These are phyloP conservation scores for Hansfordia pulvinata DNA, from an alignment of 2,329 filamentous ascomycete species.

Conservation along the genomic window DNA sequence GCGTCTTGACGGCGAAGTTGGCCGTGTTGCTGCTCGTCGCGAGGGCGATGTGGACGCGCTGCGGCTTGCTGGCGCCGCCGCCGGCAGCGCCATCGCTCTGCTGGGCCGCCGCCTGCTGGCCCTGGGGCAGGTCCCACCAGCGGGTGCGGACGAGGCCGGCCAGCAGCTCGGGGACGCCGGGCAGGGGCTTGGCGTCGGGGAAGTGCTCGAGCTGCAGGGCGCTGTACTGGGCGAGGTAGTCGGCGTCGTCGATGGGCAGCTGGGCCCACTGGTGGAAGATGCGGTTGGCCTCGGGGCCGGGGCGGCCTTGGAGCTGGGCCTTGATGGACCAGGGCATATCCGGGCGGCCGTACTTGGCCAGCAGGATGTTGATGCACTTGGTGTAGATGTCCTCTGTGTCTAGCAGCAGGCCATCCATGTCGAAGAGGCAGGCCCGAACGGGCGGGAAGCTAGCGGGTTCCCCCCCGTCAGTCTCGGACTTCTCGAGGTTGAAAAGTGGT, in stretches of 20 bases:
- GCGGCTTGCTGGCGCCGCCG: conserved; percentile 17
- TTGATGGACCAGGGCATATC: conserved; percentile 87
- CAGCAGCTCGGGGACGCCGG: conserved; percentile 63
- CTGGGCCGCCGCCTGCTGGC: conserved; percentile 8
- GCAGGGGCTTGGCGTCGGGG: conserved; percentile 59
- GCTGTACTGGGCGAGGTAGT: conserved; percentile 48
- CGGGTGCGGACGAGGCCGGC: conserved; percentile 38
- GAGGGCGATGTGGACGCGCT: conserved; percentile 63
- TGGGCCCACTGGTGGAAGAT: conserved; percentile 68
- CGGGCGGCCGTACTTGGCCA: conserved; percentile 61
- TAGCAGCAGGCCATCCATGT: conserved; percentile 96
- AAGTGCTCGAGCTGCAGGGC: conserved; percentile 61
- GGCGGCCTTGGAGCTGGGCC: conserved; percentile 60
- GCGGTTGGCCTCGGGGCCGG: conserved; percentile 35
- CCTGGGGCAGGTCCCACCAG: conserved; percentile 28
- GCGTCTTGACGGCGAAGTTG: conserved; percentile 70
- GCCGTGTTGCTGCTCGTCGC: conserved; percentile 63
- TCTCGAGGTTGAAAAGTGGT: too few species aligned
- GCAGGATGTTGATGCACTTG: conserved; percentile 65
- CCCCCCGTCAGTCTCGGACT: too few species aligned
- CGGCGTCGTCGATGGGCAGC: conserved; percentile 59
- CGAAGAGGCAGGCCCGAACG: conserved; percentile 85
- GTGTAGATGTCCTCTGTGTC: conserved; percentile 90
- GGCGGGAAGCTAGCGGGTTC: conserved; percentile 60
- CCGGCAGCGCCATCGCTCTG: conserved; percentile 11